These are phyloP conservation scores for Solanum lycopersicoides DNA, from an alignment of 257 asterid genomes.

Conservation along the genomic window DNA sequence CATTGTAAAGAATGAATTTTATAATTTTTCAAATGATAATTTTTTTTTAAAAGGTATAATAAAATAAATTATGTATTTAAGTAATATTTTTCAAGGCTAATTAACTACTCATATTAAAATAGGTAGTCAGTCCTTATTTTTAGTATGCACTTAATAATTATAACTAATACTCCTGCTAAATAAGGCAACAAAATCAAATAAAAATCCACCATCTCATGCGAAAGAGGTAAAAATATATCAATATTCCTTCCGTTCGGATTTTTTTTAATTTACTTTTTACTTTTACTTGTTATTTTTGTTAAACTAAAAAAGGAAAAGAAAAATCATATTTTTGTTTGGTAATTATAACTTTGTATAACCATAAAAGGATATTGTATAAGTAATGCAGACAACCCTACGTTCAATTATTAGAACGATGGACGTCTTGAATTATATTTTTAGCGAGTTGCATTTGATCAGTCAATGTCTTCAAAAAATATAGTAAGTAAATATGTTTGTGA, in stretches of 20 bases:
- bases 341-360: background rate
- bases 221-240: too few relatives aligned
- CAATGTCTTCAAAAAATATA: too few relatives aligned
- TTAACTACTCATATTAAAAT: too few relatives aligned
- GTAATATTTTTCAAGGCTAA: too few relatives aligned
- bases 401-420: too few relatives aligned
- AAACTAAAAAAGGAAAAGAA: background rate
- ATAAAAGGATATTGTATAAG: background rate
- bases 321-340: background rate
- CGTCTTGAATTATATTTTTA: too few relatives aligned
- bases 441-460: background rate
- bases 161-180: background rate
- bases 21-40: too few relatives aligned
- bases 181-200: background rate
- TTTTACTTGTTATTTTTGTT: background rate
- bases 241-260: too few relatives aligned
- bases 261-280: background rate
- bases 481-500: background rate
- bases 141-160: background rate
- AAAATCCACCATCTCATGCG: background rate
- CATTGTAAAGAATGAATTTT: too few relatives aligned
- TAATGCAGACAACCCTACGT: background rate
- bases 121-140: background rate
- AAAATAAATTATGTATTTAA: too few relatives aligned
- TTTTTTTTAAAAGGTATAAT: too few relatives aligned